phyloP scores from a whole-genome alignment of 2,329 filamentous ascomycete genomes.

The Didymella segeticola region DNA sequence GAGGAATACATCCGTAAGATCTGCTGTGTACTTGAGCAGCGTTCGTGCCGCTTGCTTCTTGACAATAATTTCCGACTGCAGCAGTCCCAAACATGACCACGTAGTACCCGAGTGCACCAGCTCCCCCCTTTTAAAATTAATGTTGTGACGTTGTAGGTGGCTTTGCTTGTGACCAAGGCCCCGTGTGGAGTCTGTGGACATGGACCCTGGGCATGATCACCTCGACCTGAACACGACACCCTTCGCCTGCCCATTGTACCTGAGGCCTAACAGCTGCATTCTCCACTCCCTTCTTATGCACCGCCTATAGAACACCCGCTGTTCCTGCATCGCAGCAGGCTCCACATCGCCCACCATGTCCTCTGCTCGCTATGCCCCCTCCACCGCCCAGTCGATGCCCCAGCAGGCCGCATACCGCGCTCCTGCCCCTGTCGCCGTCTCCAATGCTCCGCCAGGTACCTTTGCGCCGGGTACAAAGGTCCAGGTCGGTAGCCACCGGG shows the following conservation, averaged over 20 bases:
- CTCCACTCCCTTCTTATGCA: slow-evolving; percentile 35
- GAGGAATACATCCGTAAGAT: neutral
- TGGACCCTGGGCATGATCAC: slow-evolving; percentile 21
- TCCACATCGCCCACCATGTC: slow-evolving; percentile 47
- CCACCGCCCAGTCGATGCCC: slow-evolving; percentile 42
- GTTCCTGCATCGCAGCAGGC: slow-evolving; percentile 46
- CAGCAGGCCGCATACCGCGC: slow-evolving; percentile 47
- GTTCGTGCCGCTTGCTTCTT: neutral
- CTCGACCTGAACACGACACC: slow-evolving; percentile 29
- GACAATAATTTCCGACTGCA: neutral
- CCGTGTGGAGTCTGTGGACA: slow-evolving; percentile 19
- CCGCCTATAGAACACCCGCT: slow-evolving; percentile 35
- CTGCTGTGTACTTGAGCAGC: neutral
- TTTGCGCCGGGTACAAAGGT: slow-evolving; percentile 96
- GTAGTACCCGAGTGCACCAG: neutral
- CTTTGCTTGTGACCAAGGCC: slow-evolving; percentile 36
- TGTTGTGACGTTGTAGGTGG: slow-evolving; percentile 38
- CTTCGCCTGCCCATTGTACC: slow-evolving; percentile 20
- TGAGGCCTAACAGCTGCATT: slow-evolving; percentile 17
- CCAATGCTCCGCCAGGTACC: slow-evolving; percentile 68
- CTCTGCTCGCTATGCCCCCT: slow-evolving; percentile 48
- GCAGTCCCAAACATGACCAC: neutral
- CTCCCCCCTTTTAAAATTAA: neutral
- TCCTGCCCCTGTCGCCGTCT: slow-evolving; percentile 35
- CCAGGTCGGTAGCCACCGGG: slow-evolving; percentile 89